Evolutionary conservation across 805 yeast genomes (phyloP), one percentile per base, ranked within the genome.

Genomic region (Hanseniaspora thailandica): DNA sequence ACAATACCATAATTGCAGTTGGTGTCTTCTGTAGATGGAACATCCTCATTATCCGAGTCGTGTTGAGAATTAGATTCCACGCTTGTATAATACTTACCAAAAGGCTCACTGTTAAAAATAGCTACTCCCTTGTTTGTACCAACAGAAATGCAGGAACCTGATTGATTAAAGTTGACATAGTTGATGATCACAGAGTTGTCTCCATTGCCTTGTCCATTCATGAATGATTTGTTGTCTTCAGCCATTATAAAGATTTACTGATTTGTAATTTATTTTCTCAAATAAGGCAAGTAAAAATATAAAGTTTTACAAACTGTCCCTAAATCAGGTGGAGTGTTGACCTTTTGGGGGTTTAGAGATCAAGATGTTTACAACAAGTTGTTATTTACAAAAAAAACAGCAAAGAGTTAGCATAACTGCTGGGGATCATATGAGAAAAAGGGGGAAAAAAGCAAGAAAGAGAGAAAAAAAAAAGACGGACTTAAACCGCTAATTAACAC

Each of bases 141-240:
- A 3, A 82, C 73, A 0, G 90, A 81, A 26, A 83, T 73, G 62
- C 90, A 84, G 20, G 81, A 71, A 40, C 81, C 78, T 62, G 83
- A 85, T 65, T 84, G 94, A 62, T 84, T 84, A 69, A 84, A 84
- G 66, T 80, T 72, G 68, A 82, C 71, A 60, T 70, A 76, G 56
- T 75, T 76, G 20, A 76, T 64, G 3, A 56, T 54, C 13, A 41
- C 43, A 9, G 62, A 61, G 33, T 50, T 25, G 12, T 58, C 39
- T 23, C 56, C 57, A 40, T 56, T 38, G 58, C 57, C 59, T 4
- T 36, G 41, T 33, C 45, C 44, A 17, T 30, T 39, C 2, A 13
- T 22, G 15, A 50, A 36, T 13, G 52, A 53, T 43, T 31, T 33
- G 2, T 39, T 35, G 20, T 46, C 54, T 51, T 28, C 44, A 10